A percentile compares a stretch with the other conserved stretches of the same genome.
These are phyloP conservation scores for Beauveria sp. DNA, from an alignment of 2,329 filamentous ascomycete genomes.

Conservation along the genomic window DNA sequence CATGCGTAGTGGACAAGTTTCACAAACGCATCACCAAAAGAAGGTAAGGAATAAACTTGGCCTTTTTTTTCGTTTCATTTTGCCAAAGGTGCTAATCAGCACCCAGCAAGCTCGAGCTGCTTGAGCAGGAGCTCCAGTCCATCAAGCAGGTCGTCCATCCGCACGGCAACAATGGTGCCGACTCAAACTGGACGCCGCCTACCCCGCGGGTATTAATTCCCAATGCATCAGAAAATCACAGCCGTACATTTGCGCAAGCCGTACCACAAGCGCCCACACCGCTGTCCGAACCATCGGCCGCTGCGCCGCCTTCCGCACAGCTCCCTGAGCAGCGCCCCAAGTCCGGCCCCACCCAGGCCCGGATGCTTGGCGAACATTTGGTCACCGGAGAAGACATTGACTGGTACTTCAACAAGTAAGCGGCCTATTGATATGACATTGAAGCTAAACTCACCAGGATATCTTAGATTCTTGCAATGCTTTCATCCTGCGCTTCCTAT, in stretches of 20 bases:
- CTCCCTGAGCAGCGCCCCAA: slow-evolving; percentile 17
- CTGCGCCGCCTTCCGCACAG: slow-evolving; percentile 17
- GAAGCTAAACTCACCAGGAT: neutral
- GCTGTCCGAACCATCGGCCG: slow-evolving; percentile 18
- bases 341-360: slow-evolving; percentile 28
- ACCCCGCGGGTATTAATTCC: slow-evolving; percentile 21
- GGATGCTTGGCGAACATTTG: slow-evolving; percentile 38
- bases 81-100: neutral
- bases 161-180: slow-evolving; percentile 15
- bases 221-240: slow-evolving; percentile 15
- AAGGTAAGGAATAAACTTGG: slow-evolving; percentile 25
- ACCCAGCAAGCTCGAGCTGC: slow-evolving; percentile 45
- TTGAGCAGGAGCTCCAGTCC: slow-evolving; percentile 46
- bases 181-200: slow-evolving; percentile 21
- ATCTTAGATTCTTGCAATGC: slow-evolving; percentile 41
- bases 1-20: slow-evolving; percentile 39
- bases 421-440: neutral
- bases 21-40: slow-evolving; percentile 39
- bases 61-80: neutral
- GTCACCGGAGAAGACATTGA: slow-evolving; percentile 47
- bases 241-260: neutral
- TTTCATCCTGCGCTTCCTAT: slow-evolving; percentile 48
- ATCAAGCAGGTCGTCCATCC: slow-evolving; percentile 44
- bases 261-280: slow-evolving; percentile 18
- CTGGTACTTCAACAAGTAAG: slow-evolving; percentile 47